These are phyloP conservation scores for Meredithiella fracta DNA, from an alignment of 2,329 filamentous ascomycete species.

Conservation along the genomic window DNA sequence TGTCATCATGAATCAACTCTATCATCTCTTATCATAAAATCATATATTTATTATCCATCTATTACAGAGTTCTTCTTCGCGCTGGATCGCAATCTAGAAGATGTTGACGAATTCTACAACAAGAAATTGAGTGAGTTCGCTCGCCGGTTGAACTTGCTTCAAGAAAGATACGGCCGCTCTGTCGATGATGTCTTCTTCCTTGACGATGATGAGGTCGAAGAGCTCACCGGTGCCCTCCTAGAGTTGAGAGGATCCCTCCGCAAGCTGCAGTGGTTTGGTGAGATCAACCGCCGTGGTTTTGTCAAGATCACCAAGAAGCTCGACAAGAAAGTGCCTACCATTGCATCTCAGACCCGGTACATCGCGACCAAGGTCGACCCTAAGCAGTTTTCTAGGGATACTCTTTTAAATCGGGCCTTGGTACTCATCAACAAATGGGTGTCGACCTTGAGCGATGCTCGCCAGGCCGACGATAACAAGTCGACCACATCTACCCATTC, in stretches of 20 bases:
- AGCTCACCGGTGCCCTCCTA: conserved; percentile 75
- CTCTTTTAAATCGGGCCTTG: conserved; percentile 31
- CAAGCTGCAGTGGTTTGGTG: conserved; percentile 93
- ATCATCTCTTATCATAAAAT: not conserved
- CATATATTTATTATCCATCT: not conserved
- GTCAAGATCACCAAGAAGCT: conserved; percentile 98
- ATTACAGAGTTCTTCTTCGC: conserved; percentile 82
- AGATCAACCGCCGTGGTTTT: conserved; percentile 89
- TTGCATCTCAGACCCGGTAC: conserved; percentile 68
- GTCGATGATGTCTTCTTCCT: conserved; percentile 54
- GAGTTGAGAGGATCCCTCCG: conserved; percentile 76
- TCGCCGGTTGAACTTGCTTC: conserved; percentile 67
- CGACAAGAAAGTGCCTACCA: conserved; percentile 76
- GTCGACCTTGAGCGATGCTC: conserved; percentile 56
- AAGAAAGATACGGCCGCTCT: conserved; percentile 69
- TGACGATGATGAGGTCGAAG: conserved; percentile 78
- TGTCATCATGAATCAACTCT: not conserved
- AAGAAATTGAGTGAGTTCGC: conserved; percentile 79
- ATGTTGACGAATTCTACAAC: conserved; percentile 93
- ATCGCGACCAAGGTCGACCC: conserved; percentile 81
- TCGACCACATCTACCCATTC: conserved; percentile 63
- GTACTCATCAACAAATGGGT: conserved; percentile 78
- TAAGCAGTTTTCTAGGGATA: conserved; percentile 68
- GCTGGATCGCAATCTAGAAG: conserved; percentile 90
- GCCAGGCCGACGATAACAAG: conserved; percentile 46